Percentiles rank a stretch among this genome's conserved stretches.
Evolutionary conservation across 345 rosid species (phyloP).

Genomic region (Eutrema yunnanense): DNA sequence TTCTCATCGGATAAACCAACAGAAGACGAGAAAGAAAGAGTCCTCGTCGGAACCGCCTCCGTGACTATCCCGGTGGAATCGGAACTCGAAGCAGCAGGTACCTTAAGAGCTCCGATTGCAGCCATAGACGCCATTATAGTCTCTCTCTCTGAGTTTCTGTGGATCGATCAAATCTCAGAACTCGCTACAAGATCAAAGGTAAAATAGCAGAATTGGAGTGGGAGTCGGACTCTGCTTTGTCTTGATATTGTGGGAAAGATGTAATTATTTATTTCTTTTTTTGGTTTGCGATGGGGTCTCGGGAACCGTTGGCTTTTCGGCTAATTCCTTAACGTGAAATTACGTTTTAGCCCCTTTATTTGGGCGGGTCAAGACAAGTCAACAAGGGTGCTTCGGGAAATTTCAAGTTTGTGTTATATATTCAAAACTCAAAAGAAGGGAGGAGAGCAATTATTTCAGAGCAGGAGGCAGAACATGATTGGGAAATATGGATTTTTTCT

Average conservation of each 20-base stretch:
- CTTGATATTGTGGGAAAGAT: slow-evolving; percentile 12
- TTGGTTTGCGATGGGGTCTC: slow-evolving; percentile 13
- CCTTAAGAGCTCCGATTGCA: slow-evolving; percentile 33
- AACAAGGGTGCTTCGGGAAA: neutral
- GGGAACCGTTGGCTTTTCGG: slow-evolving; percentile 19
- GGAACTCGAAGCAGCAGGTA: slow-evolving; percentile 26
- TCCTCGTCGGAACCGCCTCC: slow-evolving; percentile 5
- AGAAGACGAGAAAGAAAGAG: slow-evolving; percentile 52
- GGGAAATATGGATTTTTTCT: neutral
- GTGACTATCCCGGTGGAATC: neutral
- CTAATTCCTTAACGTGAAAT: neutral
- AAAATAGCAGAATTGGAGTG: neutral
- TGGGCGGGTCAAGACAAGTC: neutral
- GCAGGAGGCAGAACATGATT: neutral
- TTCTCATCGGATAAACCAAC: slow-evolving; percentile 41
- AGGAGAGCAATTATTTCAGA: neutral
- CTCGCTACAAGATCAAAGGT: neutral
- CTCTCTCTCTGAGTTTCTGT: neutral
- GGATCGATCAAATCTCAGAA: neutral
- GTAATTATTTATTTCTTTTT: neutral
- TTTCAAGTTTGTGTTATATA: neutral
- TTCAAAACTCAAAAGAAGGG: neutral
- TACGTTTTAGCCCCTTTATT: neutral
- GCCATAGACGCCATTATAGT: slow-evolving; percentile 50
- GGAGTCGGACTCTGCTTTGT: neutral